These are phyloP conservation scores for Colletotrichum viniferum DNA, from an alignment of 2,329 filamentous ascomycete species.

Conservation along the genomic window DNA sequence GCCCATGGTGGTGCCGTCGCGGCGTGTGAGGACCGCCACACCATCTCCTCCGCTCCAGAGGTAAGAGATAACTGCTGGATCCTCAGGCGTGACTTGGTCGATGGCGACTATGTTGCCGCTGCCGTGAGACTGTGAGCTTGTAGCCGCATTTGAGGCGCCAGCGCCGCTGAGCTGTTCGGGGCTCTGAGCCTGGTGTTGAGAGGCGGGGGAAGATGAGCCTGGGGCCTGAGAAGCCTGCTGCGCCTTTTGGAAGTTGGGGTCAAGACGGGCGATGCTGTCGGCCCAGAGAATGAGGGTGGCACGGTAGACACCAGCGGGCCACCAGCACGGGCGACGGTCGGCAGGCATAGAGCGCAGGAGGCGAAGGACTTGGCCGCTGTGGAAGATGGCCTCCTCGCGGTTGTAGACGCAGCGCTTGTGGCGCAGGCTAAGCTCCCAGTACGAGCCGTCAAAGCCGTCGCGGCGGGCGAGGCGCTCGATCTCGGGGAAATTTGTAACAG, in stretches of 20 bases:
- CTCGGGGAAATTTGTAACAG: conserved; percentile 69
- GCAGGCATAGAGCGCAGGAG: conserved; percentile 64
- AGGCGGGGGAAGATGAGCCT: conserved; percentile 18
- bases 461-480: conserved; percentile 70
- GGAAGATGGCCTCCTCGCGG: conserved; percentile 67
- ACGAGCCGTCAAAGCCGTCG: conserved; percentile 60
- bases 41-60: conserved; percentile 42
- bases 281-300: conserved; percentile 67
- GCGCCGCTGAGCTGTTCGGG: conserved; percentile 11
- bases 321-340: conserved; percentile 70
- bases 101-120: conserved; percentile 33
- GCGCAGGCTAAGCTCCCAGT: conserved; percentile 57
- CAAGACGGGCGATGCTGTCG: conserved; percentile 54
- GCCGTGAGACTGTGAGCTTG: background rate
- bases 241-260: conserved; percentile 34
- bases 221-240: background rate
- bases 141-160: background rate
- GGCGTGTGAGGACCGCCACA: conserved; percentile 33
- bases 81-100: conserved; percentile 45
- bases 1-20: conserved; percentile 34
- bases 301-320: conserved; percentile 74
- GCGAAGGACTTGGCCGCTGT: conserved; percentile 70
- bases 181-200: conserved; percentile 1
- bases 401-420: conserved; percentile 69
- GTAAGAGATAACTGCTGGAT: conserved; percentile 39